phyloP scores from a whole-genome alignment of 2,329 filamentous ascomycete genomes.

The Cercospora sesami region DNA sequence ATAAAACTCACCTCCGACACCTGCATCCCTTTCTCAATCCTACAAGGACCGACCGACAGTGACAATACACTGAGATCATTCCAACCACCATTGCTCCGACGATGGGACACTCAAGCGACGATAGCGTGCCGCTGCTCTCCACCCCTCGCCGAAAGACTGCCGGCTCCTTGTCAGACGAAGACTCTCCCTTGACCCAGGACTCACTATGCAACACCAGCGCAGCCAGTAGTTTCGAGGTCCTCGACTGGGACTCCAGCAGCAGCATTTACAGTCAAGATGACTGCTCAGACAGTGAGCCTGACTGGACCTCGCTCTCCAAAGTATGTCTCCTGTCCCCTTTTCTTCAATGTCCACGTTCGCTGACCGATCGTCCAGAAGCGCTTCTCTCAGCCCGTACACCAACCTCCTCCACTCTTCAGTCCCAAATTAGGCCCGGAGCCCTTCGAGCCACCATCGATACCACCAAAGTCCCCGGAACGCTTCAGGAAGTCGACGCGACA shows the following conservation, averaged over 20 bases:
- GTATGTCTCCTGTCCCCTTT: neutral
- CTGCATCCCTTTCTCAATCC: neutral
- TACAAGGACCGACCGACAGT: neutral
- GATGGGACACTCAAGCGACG: neutral
- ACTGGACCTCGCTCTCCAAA: neutral
- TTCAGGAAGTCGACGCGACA: neutral
- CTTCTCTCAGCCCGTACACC: neutral
- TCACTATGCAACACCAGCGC: neutral
- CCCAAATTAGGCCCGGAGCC: neutral
- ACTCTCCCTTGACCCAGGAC: neutral
- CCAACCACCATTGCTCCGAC: neutral
- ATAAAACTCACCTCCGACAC: neutral
- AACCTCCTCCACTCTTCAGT: neutral
- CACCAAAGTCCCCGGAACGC: neutral
- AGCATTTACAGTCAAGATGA: neutral
- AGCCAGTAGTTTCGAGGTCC: neutral
- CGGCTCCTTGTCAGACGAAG: neutral
- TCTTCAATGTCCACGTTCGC: neutral
- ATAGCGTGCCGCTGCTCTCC: neutral
- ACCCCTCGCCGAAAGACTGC: neutral
- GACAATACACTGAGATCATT: neutral
- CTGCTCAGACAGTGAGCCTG: neutral
- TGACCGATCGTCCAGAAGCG: neutral
- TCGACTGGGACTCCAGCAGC: neutral
- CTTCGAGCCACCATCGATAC: neutral